Evolutionary conservation across 495 filamentous ascomycete genomes (phyloP).

Genomic region (Penicillium diatomitis): DNA sequence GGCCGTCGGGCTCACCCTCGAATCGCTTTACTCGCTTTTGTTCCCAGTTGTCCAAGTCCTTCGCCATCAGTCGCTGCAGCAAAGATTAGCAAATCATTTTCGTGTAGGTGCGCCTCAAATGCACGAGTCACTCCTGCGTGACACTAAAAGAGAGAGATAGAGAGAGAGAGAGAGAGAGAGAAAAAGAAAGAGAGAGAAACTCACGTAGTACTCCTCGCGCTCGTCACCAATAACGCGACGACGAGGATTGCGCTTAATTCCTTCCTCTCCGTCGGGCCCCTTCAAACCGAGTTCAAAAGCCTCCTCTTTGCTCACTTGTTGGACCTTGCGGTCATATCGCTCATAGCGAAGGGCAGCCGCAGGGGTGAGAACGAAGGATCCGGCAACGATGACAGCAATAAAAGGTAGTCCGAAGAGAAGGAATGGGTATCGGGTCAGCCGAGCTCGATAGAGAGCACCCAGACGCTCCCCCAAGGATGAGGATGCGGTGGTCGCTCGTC

Average conservation of each 20-base stretch:
- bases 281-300: constrained; percentile 60
- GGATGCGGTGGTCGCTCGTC: constrained; percentile 35
- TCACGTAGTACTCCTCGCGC: constrained; percentile 91
- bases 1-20: constrained; percentile 80
- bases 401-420: constrained; percentile 95
- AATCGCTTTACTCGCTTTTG: constrained; percentile 85
- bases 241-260: constrained; percentile 38
- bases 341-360: constrained; percentile 91
- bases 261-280: constrained; percentile 35
- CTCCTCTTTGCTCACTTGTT: constrained; percentile 74
- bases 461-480: constrained; percentile 51
- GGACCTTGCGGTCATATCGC: constrained; percentile 76
- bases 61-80: constrained; percentile 69
- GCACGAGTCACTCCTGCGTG: too few species aligned
- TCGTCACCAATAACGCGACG: constrained; percentile 45
- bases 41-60: constrained; percentile 94
- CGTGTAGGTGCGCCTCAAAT: too few species aligned
- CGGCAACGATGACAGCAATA: constrained; percentile 82
- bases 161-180: too few species aligned
- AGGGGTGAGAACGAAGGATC: constrained; percentile 88
- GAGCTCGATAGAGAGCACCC: constrained; percentile 63
- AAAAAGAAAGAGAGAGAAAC: constrained; percentile 10
- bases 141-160: too few species aligned
- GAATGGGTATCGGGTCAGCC: constrained; percentile 70
- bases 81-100: neutral